These are phyloP conservation scores for Mayamaea pseudoterrestris DNA, from an alignment of 108 stramenopile genomes.

Conservation along the genomic window DNA sequence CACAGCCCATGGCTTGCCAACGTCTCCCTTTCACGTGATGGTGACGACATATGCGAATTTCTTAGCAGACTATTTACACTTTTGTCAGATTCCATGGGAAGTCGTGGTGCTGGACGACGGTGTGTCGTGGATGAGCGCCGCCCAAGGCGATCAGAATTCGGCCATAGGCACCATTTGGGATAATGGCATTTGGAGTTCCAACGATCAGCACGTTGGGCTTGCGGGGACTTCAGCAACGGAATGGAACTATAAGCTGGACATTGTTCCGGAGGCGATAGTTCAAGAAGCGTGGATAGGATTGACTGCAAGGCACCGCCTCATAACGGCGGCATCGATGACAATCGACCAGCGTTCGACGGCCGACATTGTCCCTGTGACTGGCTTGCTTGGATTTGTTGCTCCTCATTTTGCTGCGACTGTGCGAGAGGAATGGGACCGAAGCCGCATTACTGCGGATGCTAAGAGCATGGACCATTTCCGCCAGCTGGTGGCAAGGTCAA, in stretches of 20 bases:
- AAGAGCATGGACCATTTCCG: slow-evolving; percentile 62
- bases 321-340: slow-evolving; percentile 29
- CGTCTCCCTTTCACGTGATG: slow-evolving; percentile 67
- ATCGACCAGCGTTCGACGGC: slow-evolving; percentile 19
- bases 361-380: slow-evolving; percentile 35
- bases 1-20: slow-evolving; percentile 37
- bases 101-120: slow-evolving; percentile 69
- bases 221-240: slow-evolving; percentile 25
- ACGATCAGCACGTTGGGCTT: slow-evolving; percentile 50
- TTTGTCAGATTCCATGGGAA: slow-evolving; percentile 71
- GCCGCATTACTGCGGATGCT: slow-evolving; percentile 41
- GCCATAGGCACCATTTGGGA: slow-evolving; percentile 53
- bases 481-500: slow-evolving; percentile 46
- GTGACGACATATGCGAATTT: slow-evolving; percentile 55
- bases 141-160: slow-evolving; percentile 51
- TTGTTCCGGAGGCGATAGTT: slow-evolving; percentile 16
- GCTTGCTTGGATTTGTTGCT: slow-evolving; percentile 46
- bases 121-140: slow-evolving; percentile 60
- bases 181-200: slow-evolving; percentile 45
- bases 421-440: slow-evolving; percentile 77
- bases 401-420: slow-evolving; percentile 65
- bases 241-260: slow-evolving; percentile 40
- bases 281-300: slow-evolving; percentile 61
- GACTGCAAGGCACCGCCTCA: slow-evolving; percentile 71
- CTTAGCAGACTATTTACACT: slow-evolving; percentile 63